Percentiles rank a stretch among this genome's conserved stretches.
Conservation (phyloP, 108 stramenopile species). For the Cyclotella baltica region DNA sequence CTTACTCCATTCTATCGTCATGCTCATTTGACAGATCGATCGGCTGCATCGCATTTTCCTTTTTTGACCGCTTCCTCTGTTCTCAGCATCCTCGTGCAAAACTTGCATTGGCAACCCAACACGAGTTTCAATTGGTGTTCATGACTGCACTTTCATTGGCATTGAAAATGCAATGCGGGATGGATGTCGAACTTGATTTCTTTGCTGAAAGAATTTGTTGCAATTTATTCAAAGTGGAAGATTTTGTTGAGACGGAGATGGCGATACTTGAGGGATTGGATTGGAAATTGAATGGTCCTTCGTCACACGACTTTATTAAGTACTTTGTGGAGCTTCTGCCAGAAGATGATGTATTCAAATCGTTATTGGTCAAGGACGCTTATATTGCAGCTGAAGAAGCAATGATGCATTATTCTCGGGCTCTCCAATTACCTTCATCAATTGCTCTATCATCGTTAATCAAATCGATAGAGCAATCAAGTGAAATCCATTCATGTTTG, state of each 20-base stretch:
- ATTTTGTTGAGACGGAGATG: constrained; percentile 20
- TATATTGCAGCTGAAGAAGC: background rate
- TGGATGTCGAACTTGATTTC: constrained; percentile 31
- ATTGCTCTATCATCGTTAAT: constrained; percentile 9
- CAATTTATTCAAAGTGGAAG: background rate
- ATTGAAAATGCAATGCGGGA: constrained; percentile 29
- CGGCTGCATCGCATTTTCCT: constrained; percentile 15
- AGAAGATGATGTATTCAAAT: background rate
- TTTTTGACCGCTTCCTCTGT: constrained; percentile 42
- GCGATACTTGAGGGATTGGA: constrained; percentile 15
- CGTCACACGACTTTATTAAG: constrained; percentile 29
- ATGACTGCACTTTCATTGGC: constrained; percentile 11
- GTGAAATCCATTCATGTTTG: background rate
- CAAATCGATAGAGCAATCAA: constrained; percentile 3
- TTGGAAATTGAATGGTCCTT: constrained; percentile 35
- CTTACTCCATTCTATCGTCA: constrained; percentile 28
- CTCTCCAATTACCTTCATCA: background rate
- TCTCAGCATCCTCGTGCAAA: background rate
- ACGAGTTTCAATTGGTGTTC: constrained; percentile 31
- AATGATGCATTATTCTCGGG: background rate
- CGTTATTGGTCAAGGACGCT: background rate
- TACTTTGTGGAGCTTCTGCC: constrained; percentile 18
- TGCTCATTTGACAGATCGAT: constrained; percentile 24
- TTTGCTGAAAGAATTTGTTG: constrained; percentile 8
- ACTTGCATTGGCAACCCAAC: constrained; percentile 2